Evolutionary conservation across 1,139 yeast species (phyloP), one percentile per base, ranked within the genome.

Genomic region (Zhuliangozyma parablackwelliae): DNA sequence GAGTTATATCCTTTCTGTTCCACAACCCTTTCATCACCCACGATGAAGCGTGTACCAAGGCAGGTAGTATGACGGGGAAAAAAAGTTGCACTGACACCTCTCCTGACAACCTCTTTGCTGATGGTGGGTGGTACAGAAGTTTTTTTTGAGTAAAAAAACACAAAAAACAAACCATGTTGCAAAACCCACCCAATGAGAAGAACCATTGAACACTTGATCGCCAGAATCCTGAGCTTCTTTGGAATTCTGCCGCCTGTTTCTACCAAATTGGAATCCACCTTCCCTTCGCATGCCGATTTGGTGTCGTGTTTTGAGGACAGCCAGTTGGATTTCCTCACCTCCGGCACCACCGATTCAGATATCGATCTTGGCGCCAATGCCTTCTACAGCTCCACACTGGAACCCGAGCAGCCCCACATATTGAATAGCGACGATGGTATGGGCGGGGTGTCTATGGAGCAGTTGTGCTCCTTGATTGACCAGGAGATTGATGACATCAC

Each of bases 401-500:
- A 36, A 6, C 16, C 16, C 16, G 4, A 16, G 16, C 4, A 16
- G 16, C 16, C 16, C 16, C 16, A 16, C 4, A 16, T 16, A 16
- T 16, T 16, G 16, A 13, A 31, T 25, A 10, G 25, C n/a, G 9
- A 16, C 29, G 10, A 24, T 16, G 16, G 21, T 26, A 3, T 21
- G 29, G 33, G 21, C 28, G 30, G 10, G 21, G 31, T 29, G 10
- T 37, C 47, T n/a, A 28, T 41, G 9, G 36, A 37, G 28, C 40
- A 42, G 31, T 35, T 44, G 10, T 42, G 45, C 32, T 32, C 41
- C 8, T 21, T 42, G n/a, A 36, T 44, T 11, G 45, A 44, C 31
- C 28, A 42, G 27, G 45, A 41, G 28, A 40, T 44, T 27, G 34
- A 26, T 12, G 31, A 35, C 3, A 39, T 39, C 6, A 27, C n/a